Evolutionary conservation across 78 protist species (phyloP).

Genomic region (slime mould (Dictyostelium discoideum)): DNA sequence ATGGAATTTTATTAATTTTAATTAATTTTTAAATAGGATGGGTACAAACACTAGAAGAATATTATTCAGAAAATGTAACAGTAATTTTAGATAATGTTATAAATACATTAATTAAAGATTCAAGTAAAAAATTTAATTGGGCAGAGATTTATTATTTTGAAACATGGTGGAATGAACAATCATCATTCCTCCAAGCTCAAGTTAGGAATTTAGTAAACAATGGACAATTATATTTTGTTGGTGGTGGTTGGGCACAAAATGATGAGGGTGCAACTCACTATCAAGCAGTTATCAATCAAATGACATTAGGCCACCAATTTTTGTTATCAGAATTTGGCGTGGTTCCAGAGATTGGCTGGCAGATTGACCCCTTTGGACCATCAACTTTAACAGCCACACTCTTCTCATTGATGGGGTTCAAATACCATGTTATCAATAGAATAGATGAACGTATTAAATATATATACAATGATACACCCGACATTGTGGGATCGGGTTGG

Average conservation of each 20-base stretch:
- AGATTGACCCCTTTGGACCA: constrained; percentile 83
- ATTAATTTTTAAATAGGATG: constrained; percentile 52
- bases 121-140: constrained; percentile 65
- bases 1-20: too few species aligned
- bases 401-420: constrained; percentile 64
- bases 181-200: not conserved
- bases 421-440: constrained; percentile 65
- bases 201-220: constrained; percentile 36
- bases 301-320: constrained; percentile 79
- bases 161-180: constrained; percentile 69
- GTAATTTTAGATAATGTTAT: constrained; percentile 25
- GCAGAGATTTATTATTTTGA: constrained; percentile 55
- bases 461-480: constrained; percentile 4
- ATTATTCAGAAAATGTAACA: constrained; percentile 56
- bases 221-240: constrained; percentile 49
- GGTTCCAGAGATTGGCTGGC: constrained; percentile 66
- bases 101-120: constrained; percentile 7
- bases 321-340: constrained; percentile 70
- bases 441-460: constrained; percentile 55
- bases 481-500: constrained; percentile 24
- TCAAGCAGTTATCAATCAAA: constrained; percentile 76
- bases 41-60: constrained; percentile 48
- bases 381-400: constrained; percentile 55
- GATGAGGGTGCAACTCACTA: constrained; percentile 73
- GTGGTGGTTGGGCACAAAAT: constrained; percentile 82